Evolutionary conservation across 2,329 filamentous ascomycete genomes (phyloP).

Genomic region (Endocalyx cinctus): DNA sequence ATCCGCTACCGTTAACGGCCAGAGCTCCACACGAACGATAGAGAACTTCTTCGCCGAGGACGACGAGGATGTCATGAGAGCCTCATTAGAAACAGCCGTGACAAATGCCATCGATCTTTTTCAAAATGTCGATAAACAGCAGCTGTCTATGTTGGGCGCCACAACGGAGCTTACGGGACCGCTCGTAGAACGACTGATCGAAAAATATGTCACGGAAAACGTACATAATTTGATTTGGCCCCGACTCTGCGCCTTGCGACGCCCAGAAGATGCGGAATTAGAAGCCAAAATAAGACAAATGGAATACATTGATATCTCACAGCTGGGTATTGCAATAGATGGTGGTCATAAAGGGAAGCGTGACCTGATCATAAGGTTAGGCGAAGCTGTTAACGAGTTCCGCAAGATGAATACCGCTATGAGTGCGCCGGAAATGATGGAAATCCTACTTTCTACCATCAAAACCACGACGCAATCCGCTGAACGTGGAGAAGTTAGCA

Average conservation of each 20-base stretch:
- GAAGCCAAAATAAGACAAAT: conserved; percentile 90
- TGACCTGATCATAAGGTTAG: conserved; percentile 71
- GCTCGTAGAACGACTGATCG: conserved; percentile 87
- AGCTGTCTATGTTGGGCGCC: conserved; percentile 83
- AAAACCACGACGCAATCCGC: conserved; percentile 74
- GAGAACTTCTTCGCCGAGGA: conserved; percentile 75
- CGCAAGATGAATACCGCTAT: conserved; percentile 73
- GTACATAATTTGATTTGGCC: conserved; percentile 88
- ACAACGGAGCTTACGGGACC: conserved; percentile 92
- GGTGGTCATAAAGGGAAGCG: conserved; percentile 74
- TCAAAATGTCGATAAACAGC: conserved; percentile 91
- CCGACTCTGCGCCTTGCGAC: conserved; percentile 70
- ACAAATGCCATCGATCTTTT: conserved; percentile 94
- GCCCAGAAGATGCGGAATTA: conserved; percentile 78
- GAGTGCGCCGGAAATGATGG: conserved; percentile 86
- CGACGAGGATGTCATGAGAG: conserved; percentile 86
- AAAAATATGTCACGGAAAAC: conserved; percentile 90
- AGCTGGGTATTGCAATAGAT: conserved; percentile 84
- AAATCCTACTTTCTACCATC: conserved; percentile 71
- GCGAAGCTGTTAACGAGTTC: conserved; percentile 80
- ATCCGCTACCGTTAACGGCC: conserved; percentile 31
- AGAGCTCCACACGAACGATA: conserved; percentile 42
- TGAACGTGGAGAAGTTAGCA: conserved; percentile 38
- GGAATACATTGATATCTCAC: conserved; percentile 88
- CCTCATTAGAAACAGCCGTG: conserved; percentile 84